Base-by-base conservation (phyloP, 2,329 filamentous ascomycete species). In the Lachnellula hyalina region DNA sequence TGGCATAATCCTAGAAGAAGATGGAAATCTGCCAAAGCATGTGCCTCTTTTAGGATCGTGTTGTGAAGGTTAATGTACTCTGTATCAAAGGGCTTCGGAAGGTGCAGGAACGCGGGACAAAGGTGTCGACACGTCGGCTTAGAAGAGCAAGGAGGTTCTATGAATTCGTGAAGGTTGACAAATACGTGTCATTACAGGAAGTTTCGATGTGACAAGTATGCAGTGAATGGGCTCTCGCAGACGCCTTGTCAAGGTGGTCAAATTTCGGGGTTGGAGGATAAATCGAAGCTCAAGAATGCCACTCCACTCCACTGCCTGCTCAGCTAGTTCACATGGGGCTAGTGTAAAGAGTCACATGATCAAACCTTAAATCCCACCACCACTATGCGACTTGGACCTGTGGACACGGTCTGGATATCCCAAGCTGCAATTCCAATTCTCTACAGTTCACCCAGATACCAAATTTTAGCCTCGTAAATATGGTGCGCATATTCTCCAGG, bases 401-500 rank as follows among this genome's bases (percentile, higher is more conserved):
- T 12, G n/a, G 19, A 17, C 21, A 44, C 21, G 21, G 38, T 38
- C 47, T 38, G 53, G 45, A 52, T 48, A 54, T 36, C 41, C 21
- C n/a, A 44, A 44, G 41, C 19, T 45, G 35, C 45, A 54, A 47
- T 46, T 56, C 42, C 42, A 60, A 56, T 45, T 46, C 36, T 49
- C 35, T 49, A 53, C 44, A 47, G 25, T 38, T 53, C 51, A 49
- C 41, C 32, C 35, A 50, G 32, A 52, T 44, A 46, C 35, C 54
- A 52, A 36, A 44, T 32, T 21, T 38, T 47, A 36, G 41, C 38
- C 36, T 53, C 50, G 46, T 51, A 55, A 63, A 54, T 44, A 63
- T 63, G 62, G 59, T 58, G 53, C 51, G 52, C 49, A 53, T 48
- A 45, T 34, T 17, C 23, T 12, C 9, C 5, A 21, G 4, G 14